Evolutionary conservation across 1,139 yeast genomes (phyloP), one percentile per base, ranked within the genome.

Genomic region (Hemisphaericaspora subhashii): DNA sequence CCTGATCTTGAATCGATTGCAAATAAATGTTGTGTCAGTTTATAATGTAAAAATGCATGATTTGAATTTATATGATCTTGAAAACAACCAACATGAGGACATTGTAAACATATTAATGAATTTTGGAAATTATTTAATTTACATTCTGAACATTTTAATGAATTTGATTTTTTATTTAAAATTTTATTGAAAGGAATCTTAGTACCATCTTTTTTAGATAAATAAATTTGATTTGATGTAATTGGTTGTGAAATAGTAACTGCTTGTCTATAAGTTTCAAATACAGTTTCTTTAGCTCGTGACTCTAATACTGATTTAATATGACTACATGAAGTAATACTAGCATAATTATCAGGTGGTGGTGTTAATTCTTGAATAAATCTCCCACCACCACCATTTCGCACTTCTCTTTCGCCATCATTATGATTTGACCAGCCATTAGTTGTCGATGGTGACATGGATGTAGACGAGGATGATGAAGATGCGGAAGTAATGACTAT

Each of bases 21-120:
- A 58, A 90, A 83, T 17, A 77, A 63, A 66, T 90, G 98, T 35
- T 81, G 83, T 13, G 73, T 67, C 25, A 66, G 57, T 50, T 75
- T 74, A 31, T 80, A 80, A 63, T 89, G 96, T 15, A 62, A 56
- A 41, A 68, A 62, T 22, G 85, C 82, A 62, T 87, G 95, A 28
- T 66, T 58, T n/a, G 23, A 5, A 24, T 68, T 60, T 13, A 33
- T 41, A 37, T 65, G 60, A 38, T 49, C 46, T 29, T 42, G 48
- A 62, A 77, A 68, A 56, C 97, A 89, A 1, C 95, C 95, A 39
- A 85, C 80, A 53, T 79, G 82, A 1, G 92, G 84, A 57, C 97
- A 89, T 54, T 87, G 94, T 35, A 89, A 63, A 61, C 97, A 89
- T 24, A 71, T 67, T 65, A 85, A 76, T 49, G 77, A 80, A 24